Evolutionary conservation across 352 stramenopile species (phyloP).

Genomic region (Phytophthora pistaciae): DNA sequence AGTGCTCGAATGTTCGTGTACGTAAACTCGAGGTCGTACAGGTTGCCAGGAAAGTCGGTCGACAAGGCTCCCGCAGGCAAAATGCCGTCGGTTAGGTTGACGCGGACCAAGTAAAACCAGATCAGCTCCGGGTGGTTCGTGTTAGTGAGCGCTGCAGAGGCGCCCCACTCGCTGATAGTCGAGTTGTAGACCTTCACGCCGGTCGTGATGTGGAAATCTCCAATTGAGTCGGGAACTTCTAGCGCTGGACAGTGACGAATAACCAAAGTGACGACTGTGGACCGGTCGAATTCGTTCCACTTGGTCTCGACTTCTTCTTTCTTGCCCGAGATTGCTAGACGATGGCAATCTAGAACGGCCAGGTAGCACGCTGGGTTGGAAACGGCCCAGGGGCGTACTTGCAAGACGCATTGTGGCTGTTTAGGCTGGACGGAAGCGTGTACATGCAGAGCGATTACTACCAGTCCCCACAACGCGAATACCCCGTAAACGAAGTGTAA

Average conservation of each 20-base stretch:
- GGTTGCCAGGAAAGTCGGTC: slow-evolving; percentile 11
- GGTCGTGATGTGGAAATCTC: slow-evolving; percentile 24
- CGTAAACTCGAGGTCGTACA: slow-evolving; percentile 45
- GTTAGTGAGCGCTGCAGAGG: slow-evolving; percentile 34
- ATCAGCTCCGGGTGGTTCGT: slow-evolving; percentile 28
- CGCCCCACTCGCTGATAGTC: slow-evolving; percentile 34
- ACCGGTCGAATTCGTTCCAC: slow-evolving; percentile 3
- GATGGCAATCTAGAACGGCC: slow-evolving; percentile 4
- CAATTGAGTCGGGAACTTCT: slow-evolving; percentile 26
- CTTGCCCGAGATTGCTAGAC: background rate
- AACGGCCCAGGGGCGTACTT: background rate
- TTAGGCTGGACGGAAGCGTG: slow-evolving; percentile 24
- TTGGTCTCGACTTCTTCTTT: slow-evolving; percentile 1
- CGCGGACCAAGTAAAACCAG: slow-evolving; percentile 30
- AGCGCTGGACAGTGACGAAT: slow-evolving; percentile 41
- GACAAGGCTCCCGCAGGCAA: slow-evolving; percentile 21
- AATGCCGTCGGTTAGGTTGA: slow-evolving; percentile 20
- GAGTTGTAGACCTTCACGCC: slow-evolving; percentile 52
- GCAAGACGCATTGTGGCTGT: background rate
- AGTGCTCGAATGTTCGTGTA: slow-evolving; percentile 45
- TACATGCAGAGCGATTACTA: slow-evolving; percentile 30
- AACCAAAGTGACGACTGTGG: slow-evolving; percentile 27
- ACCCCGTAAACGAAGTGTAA: slow-evolving; percentile 12
- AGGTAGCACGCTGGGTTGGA: background rate
- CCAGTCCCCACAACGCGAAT: slow-evolving; percentile 25